phyloP scores from a whole-genome alignment of 1,284 basidiomycete genomes.

The Heliocybe sulcata region DNA sequence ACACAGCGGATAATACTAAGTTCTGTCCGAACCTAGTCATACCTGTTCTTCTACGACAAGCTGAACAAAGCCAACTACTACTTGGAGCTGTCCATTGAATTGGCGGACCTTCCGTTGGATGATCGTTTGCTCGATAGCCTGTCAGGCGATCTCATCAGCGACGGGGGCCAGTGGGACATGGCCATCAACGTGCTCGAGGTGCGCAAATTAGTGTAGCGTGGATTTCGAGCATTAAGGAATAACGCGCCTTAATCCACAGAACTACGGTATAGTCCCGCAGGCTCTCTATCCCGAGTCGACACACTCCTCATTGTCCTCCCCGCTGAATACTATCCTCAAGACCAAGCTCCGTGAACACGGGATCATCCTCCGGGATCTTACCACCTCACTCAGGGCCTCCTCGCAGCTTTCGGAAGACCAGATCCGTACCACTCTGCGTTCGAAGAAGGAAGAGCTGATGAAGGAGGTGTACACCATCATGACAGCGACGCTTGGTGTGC shows the following conservation, averaged over 20 bases:
- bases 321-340: constrained; percentile 78
- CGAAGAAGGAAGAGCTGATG: constrained; percentile 81
- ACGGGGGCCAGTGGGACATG: constrained; percentile 97
- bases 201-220: constrained; percentile 9
- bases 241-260: constrained; percentile 27
- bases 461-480: constrained; percentile 85
- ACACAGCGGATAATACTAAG: constrained; percentile 10
- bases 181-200: constrained; percentile 79
- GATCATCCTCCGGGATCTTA: constrained; percentile 69
- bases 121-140: constrained; percentile 78
- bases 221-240: background rate
- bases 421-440: constrained; percentile 45
- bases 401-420: constrained; percentile 33
- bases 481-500: constrained; percentile 80
- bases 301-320: constrained; percentile 69
- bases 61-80: constrained; percentile 95
- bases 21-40: constrained; percentile 40
- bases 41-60: constrained; percentile 94
- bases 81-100: constrained; percentile 82
- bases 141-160: constrained; percentile 73
- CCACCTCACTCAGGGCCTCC: constrained; percentile 37
- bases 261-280: constrained; percentile 83
- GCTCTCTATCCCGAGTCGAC: constrained; percentile 80
- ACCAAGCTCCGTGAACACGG: constrained; percentile 89
- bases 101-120: constrained; percentile 76